Evolutionary conservation across 1,284 basidiomycete species (phyloP).

Genomic region (Somion occarium): DNA sequence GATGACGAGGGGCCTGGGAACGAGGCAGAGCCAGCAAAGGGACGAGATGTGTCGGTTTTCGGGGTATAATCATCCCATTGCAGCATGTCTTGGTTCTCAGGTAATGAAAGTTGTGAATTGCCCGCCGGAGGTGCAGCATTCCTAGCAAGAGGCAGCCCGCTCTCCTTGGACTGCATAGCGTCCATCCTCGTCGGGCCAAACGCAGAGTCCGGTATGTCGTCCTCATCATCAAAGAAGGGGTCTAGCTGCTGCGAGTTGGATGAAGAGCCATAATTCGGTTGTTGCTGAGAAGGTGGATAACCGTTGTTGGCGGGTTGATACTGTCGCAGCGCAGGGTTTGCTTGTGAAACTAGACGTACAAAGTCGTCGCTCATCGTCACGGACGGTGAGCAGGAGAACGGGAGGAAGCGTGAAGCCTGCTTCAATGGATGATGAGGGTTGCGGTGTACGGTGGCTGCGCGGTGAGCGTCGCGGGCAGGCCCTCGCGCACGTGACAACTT

Average conservation of each 20-base stretch:
- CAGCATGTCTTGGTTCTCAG: slow-evolving; percentile 40
- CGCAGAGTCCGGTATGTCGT: slow-evolving; percentile 55
- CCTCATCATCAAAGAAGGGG: slow-evolving; percentile 79
- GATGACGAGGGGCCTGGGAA: slow-evolving; percentile 29
- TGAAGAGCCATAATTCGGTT: slow-evolving; percentile 6
- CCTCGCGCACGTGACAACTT: background rate
- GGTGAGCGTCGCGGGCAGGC: background rate
- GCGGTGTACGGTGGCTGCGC: slow-evolving; percentile 1
- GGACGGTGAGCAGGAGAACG: slow-evolving; percentile 9
- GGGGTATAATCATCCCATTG: slow-evolving; percentile 68
- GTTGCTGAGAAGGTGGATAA: slow-evolving; percentile 47
- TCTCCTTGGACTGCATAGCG: slow-evolving; percentile 68
- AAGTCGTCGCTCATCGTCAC: slow-evolving; percentile 67
- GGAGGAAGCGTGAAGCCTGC: slow-evolving; percentile 1
- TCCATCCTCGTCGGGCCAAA: slow-evolving; percentile 37
- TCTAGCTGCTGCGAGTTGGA: slow-evolving; percentile 47
- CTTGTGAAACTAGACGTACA: slow-evolving; percentile 63
- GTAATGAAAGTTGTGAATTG: slow-evolving; percentile 38
- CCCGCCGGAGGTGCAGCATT: slow-evolving; percentile 61
- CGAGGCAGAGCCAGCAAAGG: slow-evolving; percentile 40
- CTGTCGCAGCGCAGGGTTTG: slow-evolving; percentile 61
- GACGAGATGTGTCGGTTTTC: slow-evolving; percentile 30
- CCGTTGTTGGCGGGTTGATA: slow-evolving; percentile 55
- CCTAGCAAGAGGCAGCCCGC: slow-evolving; percentile 55
- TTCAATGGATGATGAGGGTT: background rate